Conservation (phyloP, 1,284 basidiomycete species). For the Tilletia setariae region DNA sequence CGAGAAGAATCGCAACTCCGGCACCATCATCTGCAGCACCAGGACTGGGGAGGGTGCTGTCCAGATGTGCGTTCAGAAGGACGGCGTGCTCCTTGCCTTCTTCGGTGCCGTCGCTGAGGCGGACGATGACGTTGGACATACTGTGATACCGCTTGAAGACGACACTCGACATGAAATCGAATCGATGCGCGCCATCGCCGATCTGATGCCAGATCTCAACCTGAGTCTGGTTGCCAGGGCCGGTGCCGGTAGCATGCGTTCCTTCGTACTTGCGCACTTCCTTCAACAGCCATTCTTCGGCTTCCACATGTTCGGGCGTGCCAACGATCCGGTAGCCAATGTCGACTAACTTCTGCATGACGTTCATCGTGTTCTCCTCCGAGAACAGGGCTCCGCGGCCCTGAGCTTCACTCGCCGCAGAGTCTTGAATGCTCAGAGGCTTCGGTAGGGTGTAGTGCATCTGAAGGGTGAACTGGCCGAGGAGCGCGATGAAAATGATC, state of each 20-base stretch:
- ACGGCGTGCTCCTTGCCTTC: constrained; percentile 72
- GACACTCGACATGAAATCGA: constrained; percentile 58
- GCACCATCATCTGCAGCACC: constrained; percentile 66
- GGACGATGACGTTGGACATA: constrained; percentile 82
- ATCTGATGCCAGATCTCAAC: constrained; percentile 53
- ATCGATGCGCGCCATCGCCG: constrained; percentile 50
- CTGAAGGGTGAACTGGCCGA: constrained; percentile 33
- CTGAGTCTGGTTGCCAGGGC: constrained; percentile 35
- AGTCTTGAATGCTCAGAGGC: constrained; percentile 24
- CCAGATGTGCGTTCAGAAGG: constrained; percentile 75
- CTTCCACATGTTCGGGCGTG: constrained; percentile 78
- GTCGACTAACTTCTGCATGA: constrained; percentile 59
- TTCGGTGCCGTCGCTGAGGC: constrained; percentile 75
- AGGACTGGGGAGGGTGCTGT: constrained; percentile 63
- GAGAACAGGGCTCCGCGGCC: constrained; percentile 30
- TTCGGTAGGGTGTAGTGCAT: constrained; percentile 48
- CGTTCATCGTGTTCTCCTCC: constrained; percentile 43
- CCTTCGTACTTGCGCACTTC: constrained; percentile 63
- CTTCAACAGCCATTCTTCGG: constrained; percentile 76
- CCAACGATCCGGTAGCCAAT: constrained; percentile 92
- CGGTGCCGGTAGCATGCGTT: constrained; percentile 29
- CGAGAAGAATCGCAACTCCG: constrained; percentile 85
- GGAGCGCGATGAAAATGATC: constrained; percentile 24
- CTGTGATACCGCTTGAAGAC: constrained; percentile 87
- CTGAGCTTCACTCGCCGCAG: constrained; percentile 22